phyloP scores from a whole-genome alignment of 768 basidiomycete genomes.

The Pleurotus salmoneostramineus region DNA sequence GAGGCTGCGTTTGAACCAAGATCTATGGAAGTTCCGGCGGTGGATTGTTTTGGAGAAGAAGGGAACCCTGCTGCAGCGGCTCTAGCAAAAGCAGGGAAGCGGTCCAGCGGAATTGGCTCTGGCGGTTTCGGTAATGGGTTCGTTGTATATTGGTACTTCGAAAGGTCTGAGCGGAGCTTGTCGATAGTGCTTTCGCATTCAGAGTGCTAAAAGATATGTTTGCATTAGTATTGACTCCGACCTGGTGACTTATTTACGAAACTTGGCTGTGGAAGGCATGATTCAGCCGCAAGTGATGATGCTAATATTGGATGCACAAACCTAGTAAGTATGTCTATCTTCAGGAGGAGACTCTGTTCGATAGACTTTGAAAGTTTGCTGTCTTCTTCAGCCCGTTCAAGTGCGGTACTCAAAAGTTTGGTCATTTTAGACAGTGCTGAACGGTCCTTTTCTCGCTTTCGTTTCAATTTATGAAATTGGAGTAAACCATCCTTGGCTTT shows the following conservation, averaged over 20 bases:
- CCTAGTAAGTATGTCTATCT: slow-evolving; percentile 1
- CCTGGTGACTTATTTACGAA: not conserved
- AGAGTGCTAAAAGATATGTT: slow-evolving; percentile 14
- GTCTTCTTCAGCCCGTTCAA: slow-evolving; percentile 6
- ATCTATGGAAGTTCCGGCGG: not conserved
- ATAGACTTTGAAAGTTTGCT: slow-evolving; percentile 4
- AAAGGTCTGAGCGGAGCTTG: slow-evolving; percentile 26
- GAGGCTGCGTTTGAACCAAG: not conserved
- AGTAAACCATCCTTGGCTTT: slow-evolving; percentile 20
- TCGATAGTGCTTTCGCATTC: slow-evolving; percentile 29
- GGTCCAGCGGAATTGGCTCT: slow-evolving; percentile 43
- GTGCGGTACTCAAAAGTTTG: not conserved
- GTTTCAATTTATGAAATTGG: slow-evolving; percentile 6
- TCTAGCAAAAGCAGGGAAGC: slow-evolving; percentile 33
- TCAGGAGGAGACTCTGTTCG: slow-evolving; percentile 3
- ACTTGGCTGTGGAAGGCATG: not conserved
- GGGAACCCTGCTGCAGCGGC: not conserved
- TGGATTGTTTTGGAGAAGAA: not conserved
- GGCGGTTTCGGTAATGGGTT: slow-evolving; percentile 60
- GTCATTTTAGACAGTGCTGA: not conserved
- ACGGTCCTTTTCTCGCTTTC: slow-evolving; percentile 7
- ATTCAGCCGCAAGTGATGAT: no score
- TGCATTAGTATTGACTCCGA: not conserved
- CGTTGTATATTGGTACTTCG: slow-evolving; percentile 23
- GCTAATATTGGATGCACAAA: not conserved